Evolutionary conservation across 208 protist species (phyloP), one percentile per base, ranked within the genome.

Genomic region (Trypanosoma theileri): DNA sequence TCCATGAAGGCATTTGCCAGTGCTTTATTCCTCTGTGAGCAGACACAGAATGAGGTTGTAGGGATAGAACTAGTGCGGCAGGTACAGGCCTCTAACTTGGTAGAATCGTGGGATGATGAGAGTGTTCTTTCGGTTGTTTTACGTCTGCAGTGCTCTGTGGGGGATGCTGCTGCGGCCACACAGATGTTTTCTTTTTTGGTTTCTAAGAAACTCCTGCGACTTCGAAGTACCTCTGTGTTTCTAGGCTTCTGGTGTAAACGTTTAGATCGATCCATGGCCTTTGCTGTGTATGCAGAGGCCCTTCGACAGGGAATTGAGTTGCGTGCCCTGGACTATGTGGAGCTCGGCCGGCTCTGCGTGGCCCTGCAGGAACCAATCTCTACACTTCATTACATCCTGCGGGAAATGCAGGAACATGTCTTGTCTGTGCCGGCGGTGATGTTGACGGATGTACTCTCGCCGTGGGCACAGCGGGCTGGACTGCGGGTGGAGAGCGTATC

Each of bases 181-280:
- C 82, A 83, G 41, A 75, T 91, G 68, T 84, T 91, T 59, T 68
- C 77, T 12, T 91, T 80, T 52, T 62, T 93, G 3, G 54, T 81
- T 63, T 79, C 80, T 42, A 73, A 77, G 28, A 51, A 68, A 0
- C 62, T 83, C 12, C 72, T 91, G n/a, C 74, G 80, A 1, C 64
- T 71, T 45, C 88, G 88, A 4, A 91, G 70, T 31, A 81, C 71
- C 13, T 86, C 82, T 6, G 69, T 71, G 0, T 88, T 84, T 69
- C 57, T 93, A n/a, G 65, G 60, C 10, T 85, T 80, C 63, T 81
- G 75, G 35, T 93, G 88, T 54, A 16, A 54, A 40, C 59, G 64
- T 28, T 11, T 45, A 10, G 65, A 79, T 59, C 69, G 71, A 4
- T 46, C 48, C 17, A 61, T 75, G 45, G 80, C 79, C 13, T 79